phyloP scores from a whole-genome alignment of 345 rosid species.

The Pistacia vera region DNA sequence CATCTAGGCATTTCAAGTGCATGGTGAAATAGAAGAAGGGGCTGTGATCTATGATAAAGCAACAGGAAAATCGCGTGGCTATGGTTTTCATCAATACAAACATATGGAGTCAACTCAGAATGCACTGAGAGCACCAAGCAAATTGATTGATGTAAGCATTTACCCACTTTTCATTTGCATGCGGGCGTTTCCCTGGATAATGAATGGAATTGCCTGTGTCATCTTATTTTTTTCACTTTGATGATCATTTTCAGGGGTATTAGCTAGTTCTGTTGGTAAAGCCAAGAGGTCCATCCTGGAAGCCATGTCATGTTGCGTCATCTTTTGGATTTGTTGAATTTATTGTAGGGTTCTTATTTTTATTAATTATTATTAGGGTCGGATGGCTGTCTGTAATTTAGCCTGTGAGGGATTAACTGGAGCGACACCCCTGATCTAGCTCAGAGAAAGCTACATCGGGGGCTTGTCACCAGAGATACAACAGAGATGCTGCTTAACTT shows the following conservation, averaged over 20 bases:
- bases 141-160: slow-evolving; percentile 60
- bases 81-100: slow-evolving; percentile 71
- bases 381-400: slow-evolving; percentile 65
- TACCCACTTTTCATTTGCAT: slow-evolving; percentile 15
- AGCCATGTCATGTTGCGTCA: not conserved
- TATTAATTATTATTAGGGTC: slow-evolving; percentile 45
- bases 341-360: not conserved
- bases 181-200: not conserved
- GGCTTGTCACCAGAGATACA: slow-evolving; percentile 62
- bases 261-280: not conserved
- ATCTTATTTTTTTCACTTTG: not conserved
- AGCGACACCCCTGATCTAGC: slow-evolving; percentile 48
- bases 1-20: slow-evolving; percentile 56
- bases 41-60: slow-evolving; percentile 70
- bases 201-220: not conserved
- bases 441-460: slow-evolving; percentile 68
- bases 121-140: slow-evolving; percentile 65
- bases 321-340: not conserved
- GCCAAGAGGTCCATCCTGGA: not conserved
- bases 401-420: slow-evolving; percentile 64
- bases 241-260: not conserved
- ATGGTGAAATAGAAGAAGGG: slow-evolving; percentile 81
- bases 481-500: slow-evolving; percentile 54
- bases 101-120: slow-evolving; percentile 63
- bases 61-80: slow-evolving; percentile 76